These are phyloP conservation scores for Linnemannia hyalina DNA, from an alignment of 192 early-diverging fungal species.

Conservation along the genomic window DNA sequence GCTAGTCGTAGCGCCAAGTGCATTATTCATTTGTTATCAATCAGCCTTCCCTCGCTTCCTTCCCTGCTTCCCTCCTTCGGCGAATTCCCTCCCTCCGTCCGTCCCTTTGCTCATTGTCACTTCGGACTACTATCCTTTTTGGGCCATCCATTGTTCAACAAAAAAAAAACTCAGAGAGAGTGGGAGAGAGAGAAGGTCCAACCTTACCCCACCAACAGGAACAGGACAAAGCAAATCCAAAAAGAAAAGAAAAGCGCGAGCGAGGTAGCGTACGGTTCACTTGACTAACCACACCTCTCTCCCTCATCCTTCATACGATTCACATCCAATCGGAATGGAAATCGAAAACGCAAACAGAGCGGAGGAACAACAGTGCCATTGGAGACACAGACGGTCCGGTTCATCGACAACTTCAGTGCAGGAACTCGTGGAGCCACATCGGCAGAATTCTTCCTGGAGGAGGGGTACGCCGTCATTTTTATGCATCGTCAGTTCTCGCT, in stretches of 20 bases:
- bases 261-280: neutral
- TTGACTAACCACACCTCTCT: neutral
- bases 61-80: neutral
- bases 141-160: conserved; percentile 19
- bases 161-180: neutral
- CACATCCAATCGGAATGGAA: neutral
- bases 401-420: conserved; percentile 98
- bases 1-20: neutral
- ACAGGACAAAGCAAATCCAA: neutral
- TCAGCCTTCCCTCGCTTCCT: neutral
- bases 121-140: conserved; percentile 46
- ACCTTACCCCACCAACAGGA: neutral
- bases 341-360: conserved; percentile 54
- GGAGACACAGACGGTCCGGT: conserved; percentile 96
- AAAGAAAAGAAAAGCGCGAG: neutral
- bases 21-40: neutral
- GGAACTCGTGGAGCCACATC: conserved; percentile 96
- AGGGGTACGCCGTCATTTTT: conserved; percentile 96
- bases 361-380: conserved; percentile 98
- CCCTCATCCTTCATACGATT: neutral
- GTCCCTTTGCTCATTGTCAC: conserved; percentile 2
- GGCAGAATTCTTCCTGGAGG: conserved; percentile 92
- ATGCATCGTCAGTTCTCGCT: conserved; percentile 94
- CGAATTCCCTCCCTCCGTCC: no score
- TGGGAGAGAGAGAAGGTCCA: neutral